Evolutionary conservation across 306 rosid species (phyloP).

Genomic region (Luffa acutangula): DNA sequence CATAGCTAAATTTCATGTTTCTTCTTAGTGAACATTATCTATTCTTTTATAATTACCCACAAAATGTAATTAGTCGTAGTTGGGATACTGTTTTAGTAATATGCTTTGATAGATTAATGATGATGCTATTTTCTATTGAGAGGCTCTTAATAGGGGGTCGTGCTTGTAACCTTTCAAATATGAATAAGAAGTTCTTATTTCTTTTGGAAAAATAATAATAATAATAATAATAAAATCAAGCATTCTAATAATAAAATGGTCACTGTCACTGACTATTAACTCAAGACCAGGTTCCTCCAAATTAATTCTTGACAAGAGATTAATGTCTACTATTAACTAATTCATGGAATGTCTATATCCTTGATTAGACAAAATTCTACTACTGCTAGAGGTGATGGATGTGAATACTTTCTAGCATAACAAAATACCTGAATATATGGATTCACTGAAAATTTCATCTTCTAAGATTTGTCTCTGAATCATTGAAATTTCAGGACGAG

Average conservation of each 20-base stretch:
- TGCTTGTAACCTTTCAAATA: too few species aligned
- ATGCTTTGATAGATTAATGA: too few species aligned
- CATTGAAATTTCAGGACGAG: constrained; percentile 63
- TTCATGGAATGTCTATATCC: background rate
- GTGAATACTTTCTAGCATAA: background rate
- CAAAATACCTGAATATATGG: constrained; percentile 55
- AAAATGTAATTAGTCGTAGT: background rate
- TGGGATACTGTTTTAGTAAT: too few species aligned
- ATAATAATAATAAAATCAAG: too few species aligned
- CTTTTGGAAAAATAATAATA: too few species aligned
- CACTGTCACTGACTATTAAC: too few species aligned
- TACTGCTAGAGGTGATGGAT: background rate
- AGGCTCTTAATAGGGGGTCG: too few species aligned
- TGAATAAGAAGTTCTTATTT: too few species aligned
- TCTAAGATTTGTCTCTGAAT: constrained; percentile 80
- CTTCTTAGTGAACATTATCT: background rate
- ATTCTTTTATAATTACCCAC: background rate
- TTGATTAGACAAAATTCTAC: background rate
- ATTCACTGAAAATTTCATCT: constrained; percentile 60
- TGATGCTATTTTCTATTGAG: too few species aligned
- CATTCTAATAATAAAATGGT: too few species aligned
- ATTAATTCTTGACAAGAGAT: background rate
- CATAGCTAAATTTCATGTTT: background rate
- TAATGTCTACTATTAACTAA: background rate
- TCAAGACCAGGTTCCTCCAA: background rate